A percentile compares a stretch with the other conserved stretches of the same genome.
Evolutionary conservation across 345 rosid genomes (phyloP).

Genomic region (Kernera saxatilis): DNA sequence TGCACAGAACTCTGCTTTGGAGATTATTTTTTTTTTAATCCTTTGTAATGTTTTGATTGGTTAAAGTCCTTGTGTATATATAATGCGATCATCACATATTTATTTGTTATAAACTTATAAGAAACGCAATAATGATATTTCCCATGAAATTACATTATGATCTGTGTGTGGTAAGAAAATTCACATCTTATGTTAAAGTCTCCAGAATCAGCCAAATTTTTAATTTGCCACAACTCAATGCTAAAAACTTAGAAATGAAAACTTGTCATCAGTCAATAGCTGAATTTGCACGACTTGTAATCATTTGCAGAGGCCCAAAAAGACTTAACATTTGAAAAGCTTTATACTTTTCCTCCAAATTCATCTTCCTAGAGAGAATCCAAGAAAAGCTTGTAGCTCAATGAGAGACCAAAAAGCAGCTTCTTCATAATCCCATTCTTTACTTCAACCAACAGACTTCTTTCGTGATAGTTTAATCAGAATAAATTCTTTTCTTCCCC

Average conservation of each 20-base stretch:
- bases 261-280: not conserved
- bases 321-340: not conserved
- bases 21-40: no score
- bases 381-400: slow-evolving; percentile 11
- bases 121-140: not conserved
- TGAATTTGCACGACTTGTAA: not conserved
- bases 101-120: not conserved
- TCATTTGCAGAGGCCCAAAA: not conserved
- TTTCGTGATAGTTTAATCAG: slow-evolving; percentile 21
- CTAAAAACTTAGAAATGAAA: not conserved
- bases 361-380: slow-evolving; percentile 7
- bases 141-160: not conserved
- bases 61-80: no score
- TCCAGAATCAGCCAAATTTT: not conserved
- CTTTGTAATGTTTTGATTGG: no score
- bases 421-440: slow-evolving; percentile 58
- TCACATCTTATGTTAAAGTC: not conserved
- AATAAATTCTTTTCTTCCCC: slow-evolving; percentile 53
- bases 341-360: slow-evolving; percentile 22
- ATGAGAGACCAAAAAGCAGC: slow-evolving; percentile 24
- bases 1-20: no score
- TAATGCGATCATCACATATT: not conserved
- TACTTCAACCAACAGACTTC: slow-evolving; percentile 35
- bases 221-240: not conserved
- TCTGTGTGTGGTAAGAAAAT: not conserved